Evolutionary conservation across 2,329 filamentous ascomycete species (phyloP).

Genomic region (Myrmaecium sp.): DNA sequence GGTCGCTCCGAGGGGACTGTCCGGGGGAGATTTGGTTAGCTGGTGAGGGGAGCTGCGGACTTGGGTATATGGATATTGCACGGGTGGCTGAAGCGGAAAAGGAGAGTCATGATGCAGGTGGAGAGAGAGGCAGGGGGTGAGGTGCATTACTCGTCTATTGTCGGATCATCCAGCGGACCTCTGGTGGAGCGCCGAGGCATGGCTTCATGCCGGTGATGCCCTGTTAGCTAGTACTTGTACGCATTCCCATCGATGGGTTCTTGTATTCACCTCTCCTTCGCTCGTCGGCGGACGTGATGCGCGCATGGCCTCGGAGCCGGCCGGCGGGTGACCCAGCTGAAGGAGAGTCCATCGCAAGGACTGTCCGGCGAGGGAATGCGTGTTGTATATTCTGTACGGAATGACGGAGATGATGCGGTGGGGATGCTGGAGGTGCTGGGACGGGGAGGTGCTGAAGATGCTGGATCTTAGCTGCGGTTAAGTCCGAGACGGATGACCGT

Average conservation of each 20-base stretch:
- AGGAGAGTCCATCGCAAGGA: constrained; percentile 1
- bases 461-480: too few relatives aligned
- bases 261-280: constrained; percentile 17
- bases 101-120: constrained; percentile 7
- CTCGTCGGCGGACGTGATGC: constrained; percentile 14
- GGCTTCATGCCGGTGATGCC: too few relatives aligned
- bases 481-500: too few relatives aligned
- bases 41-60: not conserved
- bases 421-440: too few relatives aligned
- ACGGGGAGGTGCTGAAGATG: too few relatives aligned
- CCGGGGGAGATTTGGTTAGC: constrained; percentile 1
- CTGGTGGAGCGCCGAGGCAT: constrained; percentile 54
- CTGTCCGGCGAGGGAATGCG: too few relatives aligned
- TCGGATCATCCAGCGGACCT: constrained; percentile 53
- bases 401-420: not conserved
- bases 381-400: too few relatives aligned
- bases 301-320: constrained; percentile 12
- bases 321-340: constrained; percentile 1
- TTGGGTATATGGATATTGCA: too few relatives aligned
- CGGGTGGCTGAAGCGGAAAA: constrained; percentile 18
- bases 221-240: too few relatives aligned
- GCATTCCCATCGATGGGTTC: too few relatives aligned
- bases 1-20: not conserved
- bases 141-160: constrained; percentile 47
- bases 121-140: constrained; percentile 10